phyloP scores from a whole-genome alignment of 2,329 filamentous ascomycete species.

The Trichoderma simmonsii region DNA sequence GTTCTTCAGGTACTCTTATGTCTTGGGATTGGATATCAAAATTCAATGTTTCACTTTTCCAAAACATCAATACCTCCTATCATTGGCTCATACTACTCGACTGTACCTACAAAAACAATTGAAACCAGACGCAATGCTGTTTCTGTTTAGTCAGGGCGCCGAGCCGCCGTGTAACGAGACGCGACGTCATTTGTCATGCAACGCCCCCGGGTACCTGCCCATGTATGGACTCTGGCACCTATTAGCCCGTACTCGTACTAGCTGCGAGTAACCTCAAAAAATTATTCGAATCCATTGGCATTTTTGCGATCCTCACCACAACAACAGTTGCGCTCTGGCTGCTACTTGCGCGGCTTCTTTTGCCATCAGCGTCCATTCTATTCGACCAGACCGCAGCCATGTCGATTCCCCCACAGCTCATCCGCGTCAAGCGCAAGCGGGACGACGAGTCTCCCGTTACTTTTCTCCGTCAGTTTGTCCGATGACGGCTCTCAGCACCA shows the following conservation, averaged over 20 bases:
- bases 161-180: background rate
- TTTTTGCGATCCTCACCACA: background rate
- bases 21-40: background rate
- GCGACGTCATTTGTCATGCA: conserved; percentile 16
- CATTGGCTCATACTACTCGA: background rate
- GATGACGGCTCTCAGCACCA: background rate
- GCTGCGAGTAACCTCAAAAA: conserved; percentile 1
- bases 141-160: background rate
- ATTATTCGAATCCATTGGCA: background rate
- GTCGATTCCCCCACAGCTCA: conserved; percentile 57
- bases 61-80: background rate
- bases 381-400: conserved; percentile 33
- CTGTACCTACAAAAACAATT: background rate
- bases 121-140: background rate
- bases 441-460: conserved; percentile 52
- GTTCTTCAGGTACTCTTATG: background rate
- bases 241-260: background rate
- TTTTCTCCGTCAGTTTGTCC: conserved; percentile 48
- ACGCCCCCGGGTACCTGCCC: background rate
- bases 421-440: conserved; percentile 61
- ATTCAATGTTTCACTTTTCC: background rate
- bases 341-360: background rate
- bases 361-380: background rate
- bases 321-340: background rate
- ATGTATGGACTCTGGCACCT: background rate